Conservation (phyloP, 2,329 filamentous ascomycete species). For the Calonectria pseudoreteaudii region DNA sequence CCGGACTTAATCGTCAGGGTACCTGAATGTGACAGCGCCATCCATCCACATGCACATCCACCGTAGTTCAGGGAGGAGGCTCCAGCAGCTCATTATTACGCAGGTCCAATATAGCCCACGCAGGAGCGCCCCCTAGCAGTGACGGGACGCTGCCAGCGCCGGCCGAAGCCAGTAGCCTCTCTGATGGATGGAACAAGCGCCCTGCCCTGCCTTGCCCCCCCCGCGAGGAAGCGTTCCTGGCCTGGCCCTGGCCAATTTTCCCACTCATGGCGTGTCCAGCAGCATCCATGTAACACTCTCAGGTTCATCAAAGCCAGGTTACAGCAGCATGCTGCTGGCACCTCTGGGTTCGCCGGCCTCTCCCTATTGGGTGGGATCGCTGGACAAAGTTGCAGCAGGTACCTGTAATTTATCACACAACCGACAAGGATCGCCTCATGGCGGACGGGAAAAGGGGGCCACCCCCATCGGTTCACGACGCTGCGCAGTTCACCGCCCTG, state of each 20-base stretch:
- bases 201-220: neutral
- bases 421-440: slow-evolving; percentile 35
- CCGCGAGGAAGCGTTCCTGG: neutral
- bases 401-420: slow-evolving; percentile 38
- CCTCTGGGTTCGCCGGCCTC: slow-evolving; percentile 14
- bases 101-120: neutral
- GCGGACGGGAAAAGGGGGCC: slow-evolving; percentile 37
- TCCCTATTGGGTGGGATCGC: slow-evolving; percentile 34
- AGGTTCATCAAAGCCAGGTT: neutral
- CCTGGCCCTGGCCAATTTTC: neutral
- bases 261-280: slow-evolving; percentile 1
- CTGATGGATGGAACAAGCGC: neutral
- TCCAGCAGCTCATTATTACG: neutral
- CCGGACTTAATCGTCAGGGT: slow-evolving; percentile 4
- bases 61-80: slow-evolving; percentile 2
- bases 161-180: neutral
- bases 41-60: neutral
- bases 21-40: slow-evolving; percentile 10
- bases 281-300: slow-evolving; percentile 7
- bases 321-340: neutral
- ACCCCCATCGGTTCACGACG: slow-evolving; percentile 30
- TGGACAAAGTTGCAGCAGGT: slow-evolving; percentile 39
- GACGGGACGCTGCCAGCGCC: neutral
- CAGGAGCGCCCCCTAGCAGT: neutral
- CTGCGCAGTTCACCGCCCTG: slow-evolving; percentile 27